Evolutionary conservation across 2,329 filamentous ascomycete species (phyloP).

Genomic region (Fusarium brachygibbosum): DNA sequence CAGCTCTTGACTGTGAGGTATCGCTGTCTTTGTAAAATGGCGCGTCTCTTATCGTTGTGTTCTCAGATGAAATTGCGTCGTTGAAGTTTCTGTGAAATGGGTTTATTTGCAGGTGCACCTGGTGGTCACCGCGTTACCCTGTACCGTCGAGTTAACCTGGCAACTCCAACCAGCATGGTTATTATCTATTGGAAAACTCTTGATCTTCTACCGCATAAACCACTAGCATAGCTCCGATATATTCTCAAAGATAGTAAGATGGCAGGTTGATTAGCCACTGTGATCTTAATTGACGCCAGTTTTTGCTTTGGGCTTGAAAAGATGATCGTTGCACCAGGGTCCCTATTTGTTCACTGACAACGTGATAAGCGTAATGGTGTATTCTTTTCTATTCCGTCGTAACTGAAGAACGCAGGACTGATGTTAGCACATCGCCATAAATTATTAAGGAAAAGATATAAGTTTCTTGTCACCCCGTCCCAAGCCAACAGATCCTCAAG

Average conservation of each 20-base stretch:
- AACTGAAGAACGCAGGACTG: too few species aligned
- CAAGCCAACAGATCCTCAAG: not conserved
- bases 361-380: too few species aligned
- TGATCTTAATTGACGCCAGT: too few species aligned
- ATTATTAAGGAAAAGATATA: not conserved
- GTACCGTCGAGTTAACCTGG: slow-evolving; percentile 2
- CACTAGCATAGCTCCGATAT: not conserved
- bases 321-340: too few species aligned
- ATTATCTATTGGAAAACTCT: not conserved
- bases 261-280: too few species aligned
- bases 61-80: not conserved
- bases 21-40: not conserved
- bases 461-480: not conserved
- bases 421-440: too few species aligned
- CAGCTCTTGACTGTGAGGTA: not conserved
- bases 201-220: not conserved
- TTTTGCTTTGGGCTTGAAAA: too few species aligned
- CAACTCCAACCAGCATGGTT: not conserved
- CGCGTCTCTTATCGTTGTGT: not conserved
- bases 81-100: slow-evolving; percentile 9
- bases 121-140: slow-evolving; percentile 22
- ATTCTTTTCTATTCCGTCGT: too few species aligned
- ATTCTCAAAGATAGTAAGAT: too few species aligned
- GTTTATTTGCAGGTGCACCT: not conserved
- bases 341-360: too few species aligned